Percentiles rank a stretch among this genome's conserved stretches.
phyloP scores from a whole-genome alignment of 2,329 filamentous ascomycete genomes.

The Colletotrichum costaricense region DNA sequence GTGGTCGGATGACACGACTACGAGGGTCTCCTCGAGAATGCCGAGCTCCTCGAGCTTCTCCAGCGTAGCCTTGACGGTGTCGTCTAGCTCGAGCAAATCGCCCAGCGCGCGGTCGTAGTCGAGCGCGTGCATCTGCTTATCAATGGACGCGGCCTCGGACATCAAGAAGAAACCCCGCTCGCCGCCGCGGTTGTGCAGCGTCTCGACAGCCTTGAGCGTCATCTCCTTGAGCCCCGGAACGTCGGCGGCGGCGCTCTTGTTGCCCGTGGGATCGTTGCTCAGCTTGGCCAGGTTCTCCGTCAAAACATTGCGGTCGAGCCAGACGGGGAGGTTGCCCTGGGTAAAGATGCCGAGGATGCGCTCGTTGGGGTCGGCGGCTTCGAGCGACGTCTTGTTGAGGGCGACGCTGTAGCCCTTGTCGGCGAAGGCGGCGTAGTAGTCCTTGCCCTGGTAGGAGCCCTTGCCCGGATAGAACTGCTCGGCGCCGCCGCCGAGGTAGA shows the following conservation, averaged over 20 bases:
- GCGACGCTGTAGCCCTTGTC: slow-evolving; percentile 79
- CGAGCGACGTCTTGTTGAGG: slow-evolving; percentile 79
- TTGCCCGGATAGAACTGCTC: slow-evolving; percentile 80
- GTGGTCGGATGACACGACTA: slow-evolving; percentile 88
- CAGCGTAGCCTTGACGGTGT: slow-evolving; percentile 82
- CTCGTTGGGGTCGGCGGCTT: slow-evolving; percentile 65
- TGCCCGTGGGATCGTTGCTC: slow-evolving; percentile 77
- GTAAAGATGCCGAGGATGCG: slow-evolving; percentile 84
- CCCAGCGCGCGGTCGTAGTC: slow-evolving; percentile 89
- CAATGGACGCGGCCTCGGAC: slow-evolving; percentile 86
- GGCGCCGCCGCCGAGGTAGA: slow-evolving; percentile 84
- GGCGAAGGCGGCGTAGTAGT: slow-evolving; percentile 83
- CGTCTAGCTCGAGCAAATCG: slow-evolving; percentile 86
- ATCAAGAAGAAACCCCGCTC: slow-evolving; percentile 88
- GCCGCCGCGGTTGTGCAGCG: slow-evolving; percentile 74
- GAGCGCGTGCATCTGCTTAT: slow-evolving; percentile 89
- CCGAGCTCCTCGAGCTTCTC: slow-evolving; percentile 74
- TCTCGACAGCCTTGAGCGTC: slow-evolving; percentile 87
- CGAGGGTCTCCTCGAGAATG: slow-evolving; percentile 79
- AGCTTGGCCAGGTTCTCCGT: slow-evolving; percentile 73
- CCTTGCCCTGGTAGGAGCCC: slow-evolving; percentile 74
- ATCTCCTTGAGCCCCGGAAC: slow-evolving; percentile 89
- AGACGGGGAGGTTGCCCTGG: slow-evolving; percentile 80
- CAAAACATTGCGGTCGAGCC: slow-evolving; percentile 89
- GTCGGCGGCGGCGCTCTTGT: slow-evolving; percentile 72